Percentiles rank a stretch among this genome's conserved stretches.
Evolutionary conservation across 176 grass and related monocot species (phyloP).

Genomic region (Paspalum notatum): DNA sequence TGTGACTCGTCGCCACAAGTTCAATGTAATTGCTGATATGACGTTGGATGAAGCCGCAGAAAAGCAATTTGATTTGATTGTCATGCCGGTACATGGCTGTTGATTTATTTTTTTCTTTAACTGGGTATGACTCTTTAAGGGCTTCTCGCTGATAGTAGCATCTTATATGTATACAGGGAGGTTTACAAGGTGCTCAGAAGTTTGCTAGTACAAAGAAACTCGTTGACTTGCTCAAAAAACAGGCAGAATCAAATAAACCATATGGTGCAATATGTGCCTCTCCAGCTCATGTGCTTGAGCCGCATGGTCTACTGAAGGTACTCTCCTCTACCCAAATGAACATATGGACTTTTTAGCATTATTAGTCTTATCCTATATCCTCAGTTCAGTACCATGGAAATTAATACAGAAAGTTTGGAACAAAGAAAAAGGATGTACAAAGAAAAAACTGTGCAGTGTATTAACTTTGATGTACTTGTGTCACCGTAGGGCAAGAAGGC

Average conservation of each 20-base stretch:
- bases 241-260: constrained; percentile 61
- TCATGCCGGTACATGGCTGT: constrained; percentile 67
- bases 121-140: constrained; percentile 13
- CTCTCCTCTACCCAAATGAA: not conserved
- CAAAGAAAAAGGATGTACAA: not conserved
- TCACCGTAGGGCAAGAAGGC: constrained; percentile 80
- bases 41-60: constrained; percentile 72
- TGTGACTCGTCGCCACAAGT: constrained; percentile 74
- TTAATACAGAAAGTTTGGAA: not conserved
- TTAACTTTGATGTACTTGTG: constrained; percentile 12
- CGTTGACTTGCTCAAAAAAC: constrained; percentile 70
- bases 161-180: constrained; percentile 54
- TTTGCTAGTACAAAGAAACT: constrained; percentile 68
- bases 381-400: not conserved
- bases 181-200: constrained; percentile 68
- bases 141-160: not conserved
- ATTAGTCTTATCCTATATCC: not conserved
- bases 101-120: not conserved
- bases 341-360: not conserved
- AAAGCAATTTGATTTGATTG: constrained; percentile 89
- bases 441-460: not conserved
- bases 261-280: constrained; percentile 95
- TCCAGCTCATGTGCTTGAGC: constrained; percentile 73
- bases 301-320: constrained; percentile 83
- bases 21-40: constrained; percentile 83